A percentile compares a stretch with the other conserved stretches of the same genome.
Conservation (phyloP, 2,329 filamentous ascomycete species). For the Pyrenophora teres region DNA sequence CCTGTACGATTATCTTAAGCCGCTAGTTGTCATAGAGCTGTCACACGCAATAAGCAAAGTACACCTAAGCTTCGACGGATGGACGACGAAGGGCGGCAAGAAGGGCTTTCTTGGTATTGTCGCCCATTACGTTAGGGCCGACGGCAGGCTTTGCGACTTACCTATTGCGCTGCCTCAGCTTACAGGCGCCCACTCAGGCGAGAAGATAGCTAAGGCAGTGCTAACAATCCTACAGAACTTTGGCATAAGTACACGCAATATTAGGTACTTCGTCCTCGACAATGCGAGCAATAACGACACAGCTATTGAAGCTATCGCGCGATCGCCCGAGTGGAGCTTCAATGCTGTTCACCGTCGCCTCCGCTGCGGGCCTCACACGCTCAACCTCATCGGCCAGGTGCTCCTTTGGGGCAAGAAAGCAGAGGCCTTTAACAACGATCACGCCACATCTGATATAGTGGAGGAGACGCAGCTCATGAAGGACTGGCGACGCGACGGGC, state of each 20-base stretch:
- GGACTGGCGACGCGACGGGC: background rate
- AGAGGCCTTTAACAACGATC: conserved; percentile 1
- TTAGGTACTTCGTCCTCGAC: background rate
- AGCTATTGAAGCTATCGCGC: background rate
- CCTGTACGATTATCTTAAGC: too few relatives aligned
- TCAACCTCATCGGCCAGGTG: background rate
- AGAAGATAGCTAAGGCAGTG: conserved; percentile 8
- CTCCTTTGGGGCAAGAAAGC: background rate
- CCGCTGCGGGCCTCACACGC: conserved; percentile 5
- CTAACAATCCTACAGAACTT: background rate
- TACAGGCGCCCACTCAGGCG: conserved; percentile 3
- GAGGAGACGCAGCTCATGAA: background rate
- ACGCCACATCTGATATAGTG: too few relatives aligned
- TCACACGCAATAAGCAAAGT: background rate
- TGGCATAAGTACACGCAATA: background rate
- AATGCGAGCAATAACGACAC: background rate
- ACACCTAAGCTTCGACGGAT: background rate
- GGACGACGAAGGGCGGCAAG: conserved; percentile 9
- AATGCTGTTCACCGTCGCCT: background rate
- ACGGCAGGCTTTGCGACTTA: background rate
- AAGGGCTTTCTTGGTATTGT: conserved; percentile 4
- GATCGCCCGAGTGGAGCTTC: background rate
- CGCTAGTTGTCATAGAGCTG: background rate
- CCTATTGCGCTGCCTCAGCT: conserved; percentile 13
- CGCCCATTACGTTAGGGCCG: conserved; percentile 1